Evolutionary conservation across 1,284 basidiomycete genomes (phyloP).

Genomic region (Xerocomus amazonicus): DNA sequence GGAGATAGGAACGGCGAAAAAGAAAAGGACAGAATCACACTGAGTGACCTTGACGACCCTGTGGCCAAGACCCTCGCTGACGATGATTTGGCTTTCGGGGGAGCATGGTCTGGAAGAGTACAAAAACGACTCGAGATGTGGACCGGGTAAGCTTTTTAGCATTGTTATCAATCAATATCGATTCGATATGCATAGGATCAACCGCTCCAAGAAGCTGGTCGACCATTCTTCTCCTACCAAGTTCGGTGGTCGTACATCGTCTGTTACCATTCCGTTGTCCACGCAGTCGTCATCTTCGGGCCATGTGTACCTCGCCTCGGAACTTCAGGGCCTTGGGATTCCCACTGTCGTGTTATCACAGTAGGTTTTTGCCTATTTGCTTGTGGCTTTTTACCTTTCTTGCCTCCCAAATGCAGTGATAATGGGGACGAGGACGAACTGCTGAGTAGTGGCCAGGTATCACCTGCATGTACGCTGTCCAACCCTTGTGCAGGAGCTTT

Average conservation of each 20-base stretch:
- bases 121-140: slow-evolving; percentile 69
- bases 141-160: slow-evolving; percentile 52
- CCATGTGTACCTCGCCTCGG: slow-evolving; percentile 28
- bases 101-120: slow-evolving; percentile 57
- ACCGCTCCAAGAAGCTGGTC: slow-evolving; percentile 33
- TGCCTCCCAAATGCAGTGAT: slow-evolving; percentile 26
- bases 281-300: slow-evolving; percentile 34
- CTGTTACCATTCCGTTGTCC: slow-evolving; percentile 33
- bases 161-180: not conserved
- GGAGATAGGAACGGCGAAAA: slow-evolving; percentile 18
- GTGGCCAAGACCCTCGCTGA: slow-evolving; percentile 23
- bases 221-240: slow-evolving; percentile 28
- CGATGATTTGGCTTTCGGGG: slow-evolving; percentile 37
- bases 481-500: slow-evolving; percentile 4
- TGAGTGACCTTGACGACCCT: slow-evolving; percentile 35
- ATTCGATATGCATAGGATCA: slow-evolving; percentile 25
- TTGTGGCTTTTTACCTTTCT: not conserved
- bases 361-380: slow-evolving; percentile 15
- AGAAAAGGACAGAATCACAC: slow-evolving; percentile 20
- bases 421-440: slow-evolving; percentile 56
- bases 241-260: slow-evolving; percentile 19
- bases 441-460: slow-evolving; percentile 69
- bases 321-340: slow-evolving; percentile 26
- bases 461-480: slow-evolving; percentile 54
- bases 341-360: slow-evolving; percentile 29